These are phyloP conservation scores for Pythium coloratum DNA, from an alignment of 352 stramenopile species.

Conservation along the genomic window DNA sequence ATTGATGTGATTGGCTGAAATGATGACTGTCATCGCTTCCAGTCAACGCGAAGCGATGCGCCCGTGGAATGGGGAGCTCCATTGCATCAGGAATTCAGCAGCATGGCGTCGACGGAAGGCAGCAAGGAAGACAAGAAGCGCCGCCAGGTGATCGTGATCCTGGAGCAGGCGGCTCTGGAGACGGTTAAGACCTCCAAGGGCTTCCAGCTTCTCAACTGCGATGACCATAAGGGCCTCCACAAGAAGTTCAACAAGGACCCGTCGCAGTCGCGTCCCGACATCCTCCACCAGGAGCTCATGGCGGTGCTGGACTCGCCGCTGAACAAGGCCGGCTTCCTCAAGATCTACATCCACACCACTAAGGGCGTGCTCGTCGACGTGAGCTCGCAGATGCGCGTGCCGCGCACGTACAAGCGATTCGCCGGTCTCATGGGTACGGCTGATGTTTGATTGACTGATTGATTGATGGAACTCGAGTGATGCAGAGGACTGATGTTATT, in stretches of 20 bases:
- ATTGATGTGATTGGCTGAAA: constrained; percentile 19
- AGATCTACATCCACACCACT: constrained; percentile 97
- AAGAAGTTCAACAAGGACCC: constrained; percentile 97
- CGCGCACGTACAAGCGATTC: constrained; percentile 99
- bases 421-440: constrained; percentile 92
- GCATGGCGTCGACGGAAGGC: constrained; percentile 17
- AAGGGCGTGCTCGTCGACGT: constrained; percentile 99
- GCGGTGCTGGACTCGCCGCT: constrained; percentile 98
- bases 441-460: neutral
- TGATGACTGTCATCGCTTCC: constrained; percentile 15
- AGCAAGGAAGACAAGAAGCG: constrained; percentile 67
- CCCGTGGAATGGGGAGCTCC: neutral
- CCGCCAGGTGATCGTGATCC: constrained; percentile 95
- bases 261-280: constrained; percentile 97
- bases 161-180: constrained; percentile 98
- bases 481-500: constrained; percentile 2
- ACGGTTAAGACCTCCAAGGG: constrained; percentile 99
- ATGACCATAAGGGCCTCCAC: constrained; percentile 97
- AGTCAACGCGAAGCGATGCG: constrained; percentile 22
- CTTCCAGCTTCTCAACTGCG: constrained; percentile 99
- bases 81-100: constrained; percentile 11
- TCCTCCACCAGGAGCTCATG: constrained; percentile 99
- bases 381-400: constrained; percentile 97
- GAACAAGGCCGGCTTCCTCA: constrained; percentile 98
- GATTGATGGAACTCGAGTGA: too few relatives aligned